phyloP scores from a whole-genome alignment of 768 basidiomycete genomes.

The Agrocybe praecox region DNA sequence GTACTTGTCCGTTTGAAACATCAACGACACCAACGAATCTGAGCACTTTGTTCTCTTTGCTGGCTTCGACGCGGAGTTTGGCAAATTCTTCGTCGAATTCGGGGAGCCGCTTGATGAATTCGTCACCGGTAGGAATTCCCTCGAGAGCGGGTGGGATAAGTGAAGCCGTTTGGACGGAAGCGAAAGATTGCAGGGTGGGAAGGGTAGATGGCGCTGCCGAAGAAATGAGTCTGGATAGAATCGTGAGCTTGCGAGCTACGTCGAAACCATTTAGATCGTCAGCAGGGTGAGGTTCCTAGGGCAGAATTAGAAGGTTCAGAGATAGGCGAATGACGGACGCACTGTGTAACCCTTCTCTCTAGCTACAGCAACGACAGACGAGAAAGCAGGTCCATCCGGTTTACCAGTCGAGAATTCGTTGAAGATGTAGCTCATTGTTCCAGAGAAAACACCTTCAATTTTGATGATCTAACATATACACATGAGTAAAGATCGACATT shows the following conservation, averaged over 20 bases:
- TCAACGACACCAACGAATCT: conserved; percentile 96
- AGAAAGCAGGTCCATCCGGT: conserved; percentile 75
- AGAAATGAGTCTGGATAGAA: conserved; percentile 82
- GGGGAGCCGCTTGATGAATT: conserved; percentile 78
- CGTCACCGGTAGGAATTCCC: conserved; percentile 70
- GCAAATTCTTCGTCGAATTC: conserved; percentile 84
- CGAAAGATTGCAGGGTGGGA: conserved; percentile 73
- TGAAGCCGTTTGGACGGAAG: conserved; percentile 79
- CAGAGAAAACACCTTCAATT: conserved; percentile 97
- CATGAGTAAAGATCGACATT: neutral
- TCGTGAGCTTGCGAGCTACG: conserved; percentile 96
- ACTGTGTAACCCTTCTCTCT: conserved; percentile 96
- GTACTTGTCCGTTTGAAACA: conserved; percentile 67
- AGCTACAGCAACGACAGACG: conserved; percentile 85
- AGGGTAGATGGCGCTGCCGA: conserved; percentile 40
- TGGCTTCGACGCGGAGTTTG: conserved; percentile 75
- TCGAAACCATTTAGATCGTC: conserved; percentile 97
- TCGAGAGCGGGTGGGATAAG: conserved; percentile 82
- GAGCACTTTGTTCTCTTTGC: conserved; percentile 79
- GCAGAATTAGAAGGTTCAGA: neutral
- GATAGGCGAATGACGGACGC: conserved; percentile 15
- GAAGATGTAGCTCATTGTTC: conserved; percentile 99
- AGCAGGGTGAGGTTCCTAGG: conserved; percentile 93
- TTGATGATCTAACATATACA: conserved; percentile 65
- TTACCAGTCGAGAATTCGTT: conserved; percentile 86